A percentile compares a stretch with the other conserved stretches of the same genome.
phyloP scores from a whole-genome alignment of 495 filamentous ascomycete species.

The Penicillium lividum region DNA sequence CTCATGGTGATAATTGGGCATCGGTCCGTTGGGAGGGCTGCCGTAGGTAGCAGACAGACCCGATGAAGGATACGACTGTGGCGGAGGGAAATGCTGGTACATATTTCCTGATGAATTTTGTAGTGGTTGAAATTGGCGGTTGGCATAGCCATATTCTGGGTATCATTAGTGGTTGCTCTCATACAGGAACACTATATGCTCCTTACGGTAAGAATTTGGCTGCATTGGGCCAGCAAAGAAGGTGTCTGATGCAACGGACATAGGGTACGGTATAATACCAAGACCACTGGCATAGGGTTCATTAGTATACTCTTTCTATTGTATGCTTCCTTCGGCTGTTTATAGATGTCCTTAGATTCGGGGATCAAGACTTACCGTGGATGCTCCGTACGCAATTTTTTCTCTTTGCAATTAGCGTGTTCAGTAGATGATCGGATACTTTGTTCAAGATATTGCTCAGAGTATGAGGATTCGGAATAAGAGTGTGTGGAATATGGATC shows the following conservation, averaged over 20 bases:
- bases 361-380: constrained; percentile 14
- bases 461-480: neutral
- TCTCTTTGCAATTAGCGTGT: constrained; percentile 10
- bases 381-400: constrained; percentile 7
- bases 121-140: constrained; percentile 25
- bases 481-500: constrained; percentile 14
- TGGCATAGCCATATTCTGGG: constrained; percentile 27
- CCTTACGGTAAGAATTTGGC: constrained; percentile 28
- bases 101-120: constrained; percentile 22
- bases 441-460: constrained; percentile 5
- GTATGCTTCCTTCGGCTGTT: neutral
- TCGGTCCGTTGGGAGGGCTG: constrained; percentile 9
- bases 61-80: constrained; percentile 23
- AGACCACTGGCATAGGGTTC: constrained; percentile 15
- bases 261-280: constrained; percentile 26
- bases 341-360: neutral
- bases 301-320: constrained; percentile 2
- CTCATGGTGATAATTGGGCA: constrained; percentile 20
- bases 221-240: constrained; percentile 32
- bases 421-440: constrained; percentile 12
- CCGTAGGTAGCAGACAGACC: constrained; percentile 22
- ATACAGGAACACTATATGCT: neutral
- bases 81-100: constrained; percentile 18
- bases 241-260: constrained; percentile 30
- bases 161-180: constrained; percentile 11